These are phyloP conservation scores for Fulvia fulva DNA, from an alignment of 2,329 filamentous ascomycete species.

Conservation along the genomic window DNA sequence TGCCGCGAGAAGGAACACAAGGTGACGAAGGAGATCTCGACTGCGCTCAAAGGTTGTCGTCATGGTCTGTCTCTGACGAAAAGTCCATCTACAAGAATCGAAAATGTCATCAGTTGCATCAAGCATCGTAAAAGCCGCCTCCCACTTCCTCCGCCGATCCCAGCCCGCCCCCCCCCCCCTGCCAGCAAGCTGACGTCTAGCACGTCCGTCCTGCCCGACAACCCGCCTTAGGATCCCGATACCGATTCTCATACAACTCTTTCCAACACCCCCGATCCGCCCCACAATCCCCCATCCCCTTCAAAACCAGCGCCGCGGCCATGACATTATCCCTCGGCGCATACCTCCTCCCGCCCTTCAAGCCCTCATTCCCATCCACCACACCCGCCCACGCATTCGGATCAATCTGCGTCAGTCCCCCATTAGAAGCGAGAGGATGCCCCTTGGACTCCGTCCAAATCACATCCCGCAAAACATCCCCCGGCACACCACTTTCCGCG, in stretches of 20 bases:
- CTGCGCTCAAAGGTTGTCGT: no score
- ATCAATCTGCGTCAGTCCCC: conserved; percentile 5
- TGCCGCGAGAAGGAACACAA: no score
- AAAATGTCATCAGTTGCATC: no score
- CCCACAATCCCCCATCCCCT: neutral
- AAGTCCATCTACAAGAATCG: no score
- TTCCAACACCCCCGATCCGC: neutral
- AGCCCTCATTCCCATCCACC: neutral
- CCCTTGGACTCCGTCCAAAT: conserved; percentile 18
- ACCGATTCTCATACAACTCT: neutral
- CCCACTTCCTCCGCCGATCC: no score
- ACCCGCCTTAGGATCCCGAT: neutral
- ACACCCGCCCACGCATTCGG: neutral
- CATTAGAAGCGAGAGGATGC: conserved; percentile 9
- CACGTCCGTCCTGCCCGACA: no score
- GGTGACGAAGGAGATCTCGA: no score
- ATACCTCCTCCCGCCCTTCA: neutral
- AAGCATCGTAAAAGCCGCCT: no score
- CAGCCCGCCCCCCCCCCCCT: no score
- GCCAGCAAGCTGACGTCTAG: no score
- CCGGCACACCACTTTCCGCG: conserved; percentile 10
- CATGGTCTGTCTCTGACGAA: no score
- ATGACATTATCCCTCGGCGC: neutral
- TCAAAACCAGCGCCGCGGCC: conserved; percentile 1
- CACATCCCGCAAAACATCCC: conserved; percentile 11